Percentiles rank a stretch among this genome's conserved stretches.
phyloP scores from a whole-genome alignment of 768 basidiomycete genomes.

The Crepidotus variabilis region DNA sequence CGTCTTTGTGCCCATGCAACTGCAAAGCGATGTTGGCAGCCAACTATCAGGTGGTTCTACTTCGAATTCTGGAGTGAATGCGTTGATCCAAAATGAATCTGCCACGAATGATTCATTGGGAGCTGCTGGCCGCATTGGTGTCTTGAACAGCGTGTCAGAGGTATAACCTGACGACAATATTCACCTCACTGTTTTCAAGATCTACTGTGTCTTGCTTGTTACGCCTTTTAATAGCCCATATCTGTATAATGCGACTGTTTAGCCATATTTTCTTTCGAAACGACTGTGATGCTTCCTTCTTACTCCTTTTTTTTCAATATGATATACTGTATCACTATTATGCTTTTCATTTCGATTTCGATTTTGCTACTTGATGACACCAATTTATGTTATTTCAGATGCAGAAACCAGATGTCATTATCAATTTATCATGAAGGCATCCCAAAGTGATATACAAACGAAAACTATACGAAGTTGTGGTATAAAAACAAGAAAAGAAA shows the following conservation, averaged over 20 bases:
- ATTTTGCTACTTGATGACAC: too few species aligned
- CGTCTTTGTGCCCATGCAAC: conserved; percentile 91
- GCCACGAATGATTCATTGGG: conserved; percentile 30
- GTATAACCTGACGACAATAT: background rate
- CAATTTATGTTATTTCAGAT: too few species aligned
- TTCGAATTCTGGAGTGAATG: conserved; percentile 19
- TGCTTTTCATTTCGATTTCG: too few species aligned
- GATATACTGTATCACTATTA: too few species aligned
- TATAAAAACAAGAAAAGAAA: background rate
- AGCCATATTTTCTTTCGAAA: too few species aligned
- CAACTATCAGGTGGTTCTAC: conserved; percentile 36
- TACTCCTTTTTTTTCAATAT: too few species aligned
- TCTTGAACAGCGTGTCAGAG: conserved; percentile 49
- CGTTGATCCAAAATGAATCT: conserved; percentile 31
- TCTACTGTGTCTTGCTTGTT: background rate
- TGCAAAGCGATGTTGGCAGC: conserved; percentile 67
- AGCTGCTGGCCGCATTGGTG: conserved; percentile 42
- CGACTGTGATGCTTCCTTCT: too few species aligned
- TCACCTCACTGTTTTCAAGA: background rate
- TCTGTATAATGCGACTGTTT: too few species aligned
- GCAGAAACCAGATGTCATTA: too few species aligned
- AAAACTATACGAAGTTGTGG: background rate
- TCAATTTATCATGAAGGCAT: background rate
- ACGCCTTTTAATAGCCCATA: background rate
- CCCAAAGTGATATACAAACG: background rate